These are phyloP conservation scores for Auricularia sp. DNA, from an alignment of 768 basidiomycete species.

Conservation along the genomic window DNA sequence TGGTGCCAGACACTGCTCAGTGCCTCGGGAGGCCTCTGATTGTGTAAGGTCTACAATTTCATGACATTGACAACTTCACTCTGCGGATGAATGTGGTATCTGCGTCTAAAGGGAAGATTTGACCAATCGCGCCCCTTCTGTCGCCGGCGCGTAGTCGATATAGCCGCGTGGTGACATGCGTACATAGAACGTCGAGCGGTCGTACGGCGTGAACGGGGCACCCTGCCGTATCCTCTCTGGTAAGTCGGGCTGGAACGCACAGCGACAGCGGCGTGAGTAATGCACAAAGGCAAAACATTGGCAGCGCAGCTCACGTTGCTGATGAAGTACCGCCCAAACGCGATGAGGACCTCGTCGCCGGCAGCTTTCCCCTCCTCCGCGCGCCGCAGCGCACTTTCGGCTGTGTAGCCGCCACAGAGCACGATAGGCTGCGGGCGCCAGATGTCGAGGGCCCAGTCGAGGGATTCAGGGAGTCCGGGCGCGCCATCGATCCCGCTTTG, in stretches of 20 bases:
- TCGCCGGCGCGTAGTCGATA: neutral
- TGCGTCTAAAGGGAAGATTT: too few relatives aligned
- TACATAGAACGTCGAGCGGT: neutral
- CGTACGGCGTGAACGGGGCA: neutral
- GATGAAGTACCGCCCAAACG: constrained; percentile 7
- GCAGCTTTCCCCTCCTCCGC: neutral
- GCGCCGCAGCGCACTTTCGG: neutral
- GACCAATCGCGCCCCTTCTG: neutral
- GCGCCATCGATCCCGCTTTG: neutral
- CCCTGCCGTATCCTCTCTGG: neutral
- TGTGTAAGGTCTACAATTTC: too few relatives aligned
- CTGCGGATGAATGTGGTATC: too few relatives aligned
- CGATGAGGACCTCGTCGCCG: neutral
- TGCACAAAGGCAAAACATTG: neutral
- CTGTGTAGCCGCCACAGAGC: constrained; percentile 3
- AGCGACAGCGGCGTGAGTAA: neutral
- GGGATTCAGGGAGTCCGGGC: neutral
- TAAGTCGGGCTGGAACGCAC: neutral
- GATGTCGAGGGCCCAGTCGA: neutral
- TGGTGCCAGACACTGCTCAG: too few relatives aligned
- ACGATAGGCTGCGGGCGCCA: neutral
- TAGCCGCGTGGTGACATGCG: neutral
- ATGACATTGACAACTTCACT: too few relatives aligned
- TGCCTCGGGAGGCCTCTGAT: too few relatives aligned
- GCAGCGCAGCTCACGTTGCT: constrained; percentile 2